Conservation (phyloP, 495 filamentous ascomycete species). For the Beverwykella pulmonaria region DNA sequence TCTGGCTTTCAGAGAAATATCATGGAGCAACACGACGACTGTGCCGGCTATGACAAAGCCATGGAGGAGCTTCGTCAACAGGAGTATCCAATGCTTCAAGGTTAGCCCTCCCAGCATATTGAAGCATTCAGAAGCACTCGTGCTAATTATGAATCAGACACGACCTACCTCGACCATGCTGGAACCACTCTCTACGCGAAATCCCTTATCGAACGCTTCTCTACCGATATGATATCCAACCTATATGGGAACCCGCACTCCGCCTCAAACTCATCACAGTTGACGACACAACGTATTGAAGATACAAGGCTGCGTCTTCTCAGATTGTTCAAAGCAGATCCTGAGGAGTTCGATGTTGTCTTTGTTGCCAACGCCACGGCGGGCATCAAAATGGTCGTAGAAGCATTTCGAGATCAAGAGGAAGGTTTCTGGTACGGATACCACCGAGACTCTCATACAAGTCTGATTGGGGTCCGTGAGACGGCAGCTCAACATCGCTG, state of each 20-base stretch:
- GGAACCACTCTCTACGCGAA: conserved; percentile 82
- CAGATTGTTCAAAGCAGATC: conserved; percentile 81
- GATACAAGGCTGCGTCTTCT: conserved; percentile 72
- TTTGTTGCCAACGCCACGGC: conserved; percentile 94
- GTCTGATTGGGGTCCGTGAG: conserved; percentile 81
- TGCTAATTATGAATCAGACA: conserved; percentile 52
- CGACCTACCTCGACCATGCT: conserved; percentile 90
- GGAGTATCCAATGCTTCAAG: conserved; percentile 85
- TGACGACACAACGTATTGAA: conserved; percentile 72
- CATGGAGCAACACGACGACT: conserved; percentile 32
- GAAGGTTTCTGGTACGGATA: conserved; percentile 80
- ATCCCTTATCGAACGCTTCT: conserved; percentile 78
- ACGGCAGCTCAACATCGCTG: conserved; percentile 64
- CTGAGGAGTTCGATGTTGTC: conserved; percentile 80
- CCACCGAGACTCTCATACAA: conserved; percentile 85
- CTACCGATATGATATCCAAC: conserved; percentile 71
- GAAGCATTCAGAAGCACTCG: neutral
- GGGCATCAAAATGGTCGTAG: conserved; percentile 81
- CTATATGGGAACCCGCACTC: conserved; percentile 94
- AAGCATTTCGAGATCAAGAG: conserved; percentile 66
- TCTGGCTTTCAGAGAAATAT: neutral
- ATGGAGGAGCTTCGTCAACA: conserved; percentile 67
- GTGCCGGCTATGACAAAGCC: conserved; percentile 24
- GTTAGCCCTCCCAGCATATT: conserved; percentile 51
- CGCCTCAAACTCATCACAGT: conserved; percentile 76